Conservation (phyloP, 176 grass and related monocot species). For the Hsuehochloa calcarea region DNA sequence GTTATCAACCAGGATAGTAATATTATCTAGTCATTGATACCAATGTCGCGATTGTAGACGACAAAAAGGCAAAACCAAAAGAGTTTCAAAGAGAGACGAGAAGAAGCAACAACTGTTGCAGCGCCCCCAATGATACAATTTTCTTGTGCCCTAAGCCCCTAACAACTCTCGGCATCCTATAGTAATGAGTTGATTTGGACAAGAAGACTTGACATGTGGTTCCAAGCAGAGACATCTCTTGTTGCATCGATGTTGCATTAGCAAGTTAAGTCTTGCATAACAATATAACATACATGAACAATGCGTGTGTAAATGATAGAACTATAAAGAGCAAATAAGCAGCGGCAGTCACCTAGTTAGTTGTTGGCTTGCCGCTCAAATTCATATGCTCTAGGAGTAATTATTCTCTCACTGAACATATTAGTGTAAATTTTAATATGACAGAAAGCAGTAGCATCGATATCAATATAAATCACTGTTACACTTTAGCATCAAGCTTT, state of each 20-base stretch:
- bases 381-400: neutral
- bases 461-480: neutral
- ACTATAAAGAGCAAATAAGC: constrained; percentile 4
- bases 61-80: neutral
- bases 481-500: neutral
- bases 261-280: neutral
- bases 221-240: neutral
- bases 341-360: neutral
- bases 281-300: neutral
- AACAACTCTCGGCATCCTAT: neutral
- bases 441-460: neutral
- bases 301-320: neutral
- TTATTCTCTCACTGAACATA: neutral
- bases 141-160: neutral
- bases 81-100: neutral
- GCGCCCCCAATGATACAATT: neutral
- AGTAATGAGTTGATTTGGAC: neutral
- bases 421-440: neutral
- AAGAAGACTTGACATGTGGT: neutral
- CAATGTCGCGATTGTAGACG: neutral
- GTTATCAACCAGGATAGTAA: neutral
- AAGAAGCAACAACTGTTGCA: neutral
- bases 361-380: neutral
- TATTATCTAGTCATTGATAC: neutral
- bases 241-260: neutral